Evolutionary conservation across 75 land plant genomes (phyloP), one percentile per base, ranked within the genome.

Genomic region (Larix kaempferi): DNA sequence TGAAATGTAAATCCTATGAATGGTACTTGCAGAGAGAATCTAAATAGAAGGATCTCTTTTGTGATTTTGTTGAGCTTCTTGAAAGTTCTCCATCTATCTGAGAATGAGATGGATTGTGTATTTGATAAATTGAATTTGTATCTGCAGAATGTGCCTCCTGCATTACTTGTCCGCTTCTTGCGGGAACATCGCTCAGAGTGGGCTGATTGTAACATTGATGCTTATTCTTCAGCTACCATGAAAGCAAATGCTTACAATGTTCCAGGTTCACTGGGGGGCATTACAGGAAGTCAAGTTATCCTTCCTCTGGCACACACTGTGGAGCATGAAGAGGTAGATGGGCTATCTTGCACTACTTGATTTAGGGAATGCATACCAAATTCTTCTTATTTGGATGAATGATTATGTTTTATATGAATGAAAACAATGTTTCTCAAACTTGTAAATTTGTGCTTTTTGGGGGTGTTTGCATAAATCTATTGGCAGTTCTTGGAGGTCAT

Each of bases 171-270:
- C 26, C 93, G 93, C 0, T 95, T 93, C 71, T 77, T 95, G 67
- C 82, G 98, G 61, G 98, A 95, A 79, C 98, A 95, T 56, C 90
- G 98, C 1, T 93, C 95, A 44, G 98, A 95, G 65, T 95, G 98
- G 98, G 95, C 95, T 27, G 95, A 95, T 73, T 86, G 77, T 74
- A 84, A 83, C 14, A 78, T 93, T 67, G 95, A 90, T 78, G 89
- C 90, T 17, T 91, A 93, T 80, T 89, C 96, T 78, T 92, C 96
- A 62, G 86, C 98, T 6, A 77, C 89, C 29, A 78, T 93, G 66
- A 89, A 86, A 76, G 80, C 82, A 62, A 82, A 83, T 57, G 85
- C 89, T 2, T 87, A 79, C 83, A 86, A 80, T 6, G 73, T 89
- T 49, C 91, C 89, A 69, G 84, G 85, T 58, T 75, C 88, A 71